phyloP scores from a whole-genome alignment of 2,329 filamentous ascomycete species.

The Fusarium subtropicale region DNA sequence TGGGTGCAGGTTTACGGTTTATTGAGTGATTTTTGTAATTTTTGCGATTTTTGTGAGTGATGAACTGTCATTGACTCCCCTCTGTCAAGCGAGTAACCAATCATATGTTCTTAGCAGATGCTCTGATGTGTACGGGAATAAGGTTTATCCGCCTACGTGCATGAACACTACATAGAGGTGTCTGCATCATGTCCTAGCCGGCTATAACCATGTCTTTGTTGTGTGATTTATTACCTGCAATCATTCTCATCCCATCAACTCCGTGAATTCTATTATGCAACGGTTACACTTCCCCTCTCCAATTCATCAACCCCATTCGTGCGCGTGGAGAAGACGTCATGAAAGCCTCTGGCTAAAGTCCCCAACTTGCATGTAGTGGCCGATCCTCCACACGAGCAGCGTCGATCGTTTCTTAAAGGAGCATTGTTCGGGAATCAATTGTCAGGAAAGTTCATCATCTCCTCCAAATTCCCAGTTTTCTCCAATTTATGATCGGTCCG shows the following conservation, averaged over 20 bases:
- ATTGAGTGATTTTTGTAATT: too few relatives aligned
- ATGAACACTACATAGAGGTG: background rate
- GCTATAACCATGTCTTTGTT: background rate
- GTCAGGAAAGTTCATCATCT: background rate
- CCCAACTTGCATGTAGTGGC: background rate
- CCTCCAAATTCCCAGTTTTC: conserved; percentile 16
- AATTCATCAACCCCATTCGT: background rate
- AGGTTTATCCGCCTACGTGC: background rate
- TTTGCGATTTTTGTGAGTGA: background rate
- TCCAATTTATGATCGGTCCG: conserved; percentile 24
- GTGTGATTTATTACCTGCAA: background rate
- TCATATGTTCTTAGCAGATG: rapidly evolving
- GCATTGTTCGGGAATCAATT: conserved; percentile 9
- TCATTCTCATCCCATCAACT: background rate
- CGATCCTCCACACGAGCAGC: conserved; percentile 20
- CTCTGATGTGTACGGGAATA: background rate
- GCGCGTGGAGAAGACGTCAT: conserved; percentile 16
- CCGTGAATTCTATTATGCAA: background rate
- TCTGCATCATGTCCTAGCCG: background rate
- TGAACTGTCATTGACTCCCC: conserved; percentile 1
- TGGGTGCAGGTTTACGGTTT: too few relatives aligned
- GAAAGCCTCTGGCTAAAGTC: background rate
- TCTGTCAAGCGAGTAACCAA: background rate
- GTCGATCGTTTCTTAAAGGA: conserved; percentile 15
- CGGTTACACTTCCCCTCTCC: background rate